phyloP scores from a whole-genome alignment of 371 early-diverging fungal genomes.

The Mortierella sp. region DNA sequence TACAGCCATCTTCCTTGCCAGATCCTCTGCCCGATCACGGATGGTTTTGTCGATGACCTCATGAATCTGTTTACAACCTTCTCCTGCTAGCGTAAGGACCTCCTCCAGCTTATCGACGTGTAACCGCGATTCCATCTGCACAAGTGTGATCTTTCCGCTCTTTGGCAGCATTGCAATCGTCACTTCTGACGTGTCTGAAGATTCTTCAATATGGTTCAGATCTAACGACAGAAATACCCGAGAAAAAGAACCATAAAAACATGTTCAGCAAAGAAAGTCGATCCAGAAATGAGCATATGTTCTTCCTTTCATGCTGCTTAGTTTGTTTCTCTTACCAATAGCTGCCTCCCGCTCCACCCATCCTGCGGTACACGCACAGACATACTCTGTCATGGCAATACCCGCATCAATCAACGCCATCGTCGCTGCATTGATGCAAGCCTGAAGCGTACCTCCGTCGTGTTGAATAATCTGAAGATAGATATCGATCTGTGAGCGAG shows the following conservation, averaged over 20 bases:
- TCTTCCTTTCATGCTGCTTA: no score
- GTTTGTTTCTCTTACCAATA: constrained; percentile 62
- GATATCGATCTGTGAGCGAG: constrained; percentile 92
- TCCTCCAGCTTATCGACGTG: constrained; percentile 85
- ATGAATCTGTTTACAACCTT: constrained; percentile 88
- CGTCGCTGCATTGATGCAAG: constrained; percentile 94
- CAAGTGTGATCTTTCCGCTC: constrained; percentile 82
- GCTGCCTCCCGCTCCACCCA: constrained; percentile 85
- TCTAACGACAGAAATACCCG: constrained; percentile 59
- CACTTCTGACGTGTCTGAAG: constrained; percentile 86
- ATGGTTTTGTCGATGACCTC: constrained; percentile 81
- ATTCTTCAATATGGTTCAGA: constrained; percentile 91
- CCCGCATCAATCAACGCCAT: constrained; percentile 98
- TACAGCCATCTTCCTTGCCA: constrained; percentile 46
- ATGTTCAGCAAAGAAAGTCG: no score
- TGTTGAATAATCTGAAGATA: constrained; percentile 91
- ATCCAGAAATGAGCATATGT: not conserved
- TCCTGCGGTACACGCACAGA: constrained; percentile 95
- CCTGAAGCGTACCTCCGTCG: constrained; percentile 90
- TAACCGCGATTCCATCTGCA: constrained; percentile 90
- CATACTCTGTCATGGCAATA: constrained; percentile 95
- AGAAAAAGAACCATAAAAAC: not conserved
- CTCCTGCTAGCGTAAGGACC: constrained; percentile 82
- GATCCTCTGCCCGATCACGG: constrained; percentile 60
- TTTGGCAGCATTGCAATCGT: constrained; percentile 91